phyloP scores from a whole-genome alignment of 2,329 filamentous ascomycete species.

The Cytospora leucostoma region DNA sequence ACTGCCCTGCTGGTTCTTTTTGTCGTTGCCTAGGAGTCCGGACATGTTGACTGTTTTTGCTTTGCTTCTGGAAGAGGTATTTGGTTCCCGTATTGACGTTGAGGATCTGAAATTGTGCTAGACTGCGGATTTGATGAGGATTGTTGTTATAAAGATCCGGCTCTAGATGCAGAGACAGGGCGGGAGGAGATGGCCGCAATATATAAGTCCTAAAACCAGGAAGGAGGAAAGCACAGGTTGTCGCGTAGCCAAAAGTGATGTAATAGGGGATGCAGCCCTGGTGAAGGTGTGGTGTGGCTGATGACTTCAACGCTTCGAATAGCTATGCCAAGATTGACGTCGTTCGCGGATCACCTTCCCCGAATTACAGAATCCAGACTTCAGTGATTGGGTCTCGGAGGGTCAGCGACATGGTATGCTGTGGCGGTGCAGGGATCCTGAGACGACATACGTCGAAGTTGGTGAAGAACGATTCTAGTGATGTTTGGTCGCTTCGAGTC shows the following conservation, averaged over 20 bases:
- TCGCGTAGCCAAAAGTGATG: constrained; percentile 1
- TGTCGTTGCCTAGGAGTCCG: constrained; percentile 22
- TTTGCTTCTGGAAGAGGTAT: neutral
- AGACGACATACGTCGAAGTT: constrained; percentile 2
- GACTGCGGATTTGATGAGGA: neutral
- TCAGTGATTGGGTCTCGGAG: neutral
- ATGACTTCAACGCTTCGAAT: constrained; percentile 16
- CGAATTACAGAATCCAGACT: neutral
- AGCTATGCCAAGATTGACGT: constrained; percentile 18
- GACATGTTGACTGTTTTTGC: constrained; percentile 15
- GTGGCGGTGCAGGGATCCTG: constrained; percentile 26
- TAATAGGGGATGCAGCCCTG: constrained; percentile 8
- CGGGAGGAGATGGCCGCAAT: neutral
- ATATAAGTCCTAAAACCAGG: neutral
- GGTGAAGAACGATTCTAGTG: neutral
- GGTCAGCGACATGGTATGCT: constrained; percentile 18
- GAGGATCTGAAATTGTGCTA: neutral
- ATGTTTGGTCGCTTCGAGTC: neutral
- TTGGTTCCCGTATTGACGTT: neutral
- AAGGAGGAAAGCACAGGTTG: neutral
- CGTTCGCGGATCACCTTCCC: constrained; percentile 22
- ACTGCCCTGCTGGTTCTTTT: constrained; percentile 17
- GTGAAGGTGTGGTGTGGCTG: constrained; percentile 21
- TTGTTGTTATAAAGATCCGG: neutral
- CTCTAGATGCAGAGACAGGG: neutral